Conservation (phyloP, 2,329 filamentous ascomycete genomes). For the Fusarium sp. region DNA sequence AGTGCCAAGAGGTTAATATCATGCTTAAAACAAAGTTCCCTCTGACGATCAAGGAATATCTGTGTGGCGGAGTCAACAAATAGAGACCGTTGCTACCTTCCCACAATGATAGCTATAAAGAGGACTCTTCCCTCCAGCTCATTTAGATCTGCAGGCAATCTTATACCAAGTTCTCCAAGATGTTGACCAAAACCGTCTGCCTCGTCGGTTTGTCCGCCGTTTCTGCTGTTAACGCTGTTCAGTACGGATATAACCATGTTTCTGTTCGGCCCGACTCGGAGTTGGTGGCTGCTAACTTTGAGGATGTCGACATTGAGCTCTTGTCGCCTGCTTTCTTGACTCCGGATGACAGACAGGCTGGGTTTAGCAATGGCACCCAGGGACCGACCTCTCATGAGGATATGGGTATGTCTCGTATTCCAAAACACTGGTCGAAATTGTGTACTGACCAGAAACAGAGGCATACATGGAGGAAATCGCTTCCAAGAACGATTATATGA, state of each 20-base stretch:
- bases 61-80: conserved; percentile 18
- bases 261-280: conserved; percentile 2
- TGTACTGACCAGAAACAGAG: conserved; percentile 10
- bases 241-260: conserved; percentile 36
- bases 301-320: conserved; percentile 28
- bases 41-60: conserved; percentile 1
- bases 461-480: conserved; percentile 17
- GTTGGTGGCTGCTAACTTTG: conserved; percentile 30
- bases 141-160: rapidly evolving
- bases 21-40: conserved; percentile 17
- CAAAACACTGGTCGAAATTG: no score
- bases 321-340: conserved; percentile 21
- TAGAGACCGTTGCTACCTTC: conserved; percentile 21
- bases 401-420: no score
- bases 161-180: background rate
- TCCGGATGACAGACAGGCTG: background rate
- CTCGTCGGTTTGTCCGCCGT: conserved; percentile 6
- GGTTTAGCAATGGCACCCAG: conserved; percentile 30
- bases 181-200: conserved; percentile 1
- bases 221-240: conserved; percentile 15
- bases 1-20: conserved; percentile 29
- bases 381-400: conserved; percentile 31
- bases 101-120: conserved; percentile 12
- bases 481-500: conserved; percentile 28
- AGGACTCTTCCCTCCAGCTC: background rate